These are phyloP conservation scores for Ophiostoma piceae DNA, from an alignment of 2,329 filamentous ascomycete genomes.

Conservation along the genomic window DNA sequence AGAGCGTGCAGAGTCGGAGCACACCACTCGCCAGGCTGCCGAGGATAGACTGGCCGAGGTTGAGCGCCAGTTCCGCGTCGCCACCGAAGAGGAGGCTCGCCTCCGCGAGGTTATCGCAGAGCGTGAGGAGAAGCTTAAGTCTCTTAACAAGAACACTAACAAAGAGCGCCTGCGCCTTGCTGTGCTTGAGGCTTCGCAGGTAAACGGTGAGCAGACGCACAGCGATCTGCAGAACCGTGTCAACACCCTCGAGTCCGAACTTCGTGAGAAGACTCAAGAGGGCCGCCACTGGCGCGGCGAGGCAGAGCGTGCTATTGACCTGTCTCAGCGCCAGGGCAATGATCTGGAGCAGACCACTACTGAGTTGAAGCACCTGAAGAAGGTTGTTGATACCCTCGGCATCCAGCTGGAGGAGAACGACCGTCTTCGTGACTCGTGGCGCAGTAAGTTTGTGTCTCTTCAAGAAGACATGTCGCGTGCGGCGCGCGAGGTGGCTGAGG, in stretches of 20 bases:
- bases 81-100: slow-evolving; percentile 67
- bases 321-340: slow-evolving; percentile 44
- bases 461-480: slow-evolving; percentile 82
- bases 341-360: slow-evolving; percentile 47
- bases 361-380: slow-evolving; percentile 68
- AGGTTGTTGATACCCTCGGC: slow-evolving; percentile 66
- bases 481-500: slow-evolving; percentile 72
- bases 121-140: slow-evolving; percentile 60
- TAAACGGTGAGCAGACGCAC: slow-evolving; percentile 50
- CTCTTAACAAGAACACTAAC: slow-evolving; percentile 50
- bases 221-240: slow-evolving; percentile 53
- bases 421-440: slow-evolving; percentile 75
- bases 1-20: slow-evolving; percentile 58
- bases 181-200: slow-evolving; percentile 64
- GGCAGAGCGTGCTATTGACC: slow-evolving; percentile 54
- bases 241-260: slow-evolving; percentile 49
- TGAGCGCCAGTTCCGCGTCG: slow-evolving; percentile 62
- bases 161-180: slow-evolving; percentile 57
- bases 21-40: slow-evolving; percentile 57
- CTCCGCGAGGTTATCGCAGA: slow-evolving; percentile 64
- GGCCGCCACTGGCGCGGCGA: slow-evolving; percentile 57
- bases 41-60: slow-evolving; percentile 69
- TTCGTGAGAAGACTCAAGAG: slow-evolving; percentile 52
- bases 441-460: slow-evolving; percentile 74
- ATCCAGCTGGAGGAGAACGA: slow-evolving; percentile 81